Percentiles rank a stretch among this genome's conserved stretches.
Evolutionary conservation across 345 rosid species (phyloP).

Genomic region (Lepidium sativum): DNA sequence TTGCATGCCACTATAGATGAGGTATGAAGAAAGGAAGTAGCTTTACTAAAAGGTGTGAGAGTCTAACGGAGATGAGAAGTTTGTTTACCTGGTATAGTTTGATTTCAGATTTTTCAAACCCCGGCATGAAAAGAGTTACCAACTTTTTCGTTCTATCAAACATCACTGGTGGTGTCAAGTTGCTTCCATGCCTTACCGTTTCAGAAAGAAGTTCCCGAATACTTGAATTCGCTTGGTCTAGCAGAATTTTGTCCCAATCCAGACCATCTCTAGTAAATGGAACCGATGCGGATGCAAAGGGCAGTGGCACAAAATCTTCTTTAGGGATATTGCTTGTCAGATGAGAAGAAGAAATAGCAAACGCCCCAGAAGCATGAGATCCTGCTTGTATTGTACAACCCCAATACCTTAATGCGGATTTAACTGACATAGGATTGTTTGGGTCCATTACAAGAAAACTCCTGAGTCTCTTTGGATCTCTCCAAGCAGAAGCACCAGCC

Average conservation of each 20-base stretch:
- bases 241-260: constrained; percentile 53
- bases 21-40: not conserved
- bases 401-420: constrained; percentile 70
- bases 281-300: constrained; percentile 46
- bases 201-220: constrained; percentile 46
- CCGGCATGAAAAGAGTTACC: constrained; percentile 80
- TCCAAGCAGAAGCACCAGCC: constrained; percentile 52
- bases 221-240: constrained; percentile 29
- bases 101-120: constrained; percentile 87
- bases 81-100: constrained; percentile 70
- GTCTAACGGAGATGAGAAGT: not conserved
- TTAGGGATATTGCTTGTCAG: constrained; percentile 25
- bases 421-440: constrained; percentile 42
- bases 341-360: constrained; percentile 32
- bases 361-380: constrained; percentile 59
- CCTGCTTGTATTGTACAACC: constrained; percentile 85
- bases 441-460: constrained; percentile 76
- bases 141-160: constrained; percentile 50
- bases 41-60: not conserved
- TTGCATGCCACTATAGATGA: not conserved
- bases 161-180: constrained; percentile 36
- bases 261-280: constrained; percentile 36
- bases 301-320: constrained; percentile 48
- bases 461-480: constrained; percentile 37
- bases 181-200: constrained; percentile 18